These are phyloP conservation scores for Candida albicans DNA, from an alignment of 1,139 yeast genomes.

Conservation along the genomic window DNA sequence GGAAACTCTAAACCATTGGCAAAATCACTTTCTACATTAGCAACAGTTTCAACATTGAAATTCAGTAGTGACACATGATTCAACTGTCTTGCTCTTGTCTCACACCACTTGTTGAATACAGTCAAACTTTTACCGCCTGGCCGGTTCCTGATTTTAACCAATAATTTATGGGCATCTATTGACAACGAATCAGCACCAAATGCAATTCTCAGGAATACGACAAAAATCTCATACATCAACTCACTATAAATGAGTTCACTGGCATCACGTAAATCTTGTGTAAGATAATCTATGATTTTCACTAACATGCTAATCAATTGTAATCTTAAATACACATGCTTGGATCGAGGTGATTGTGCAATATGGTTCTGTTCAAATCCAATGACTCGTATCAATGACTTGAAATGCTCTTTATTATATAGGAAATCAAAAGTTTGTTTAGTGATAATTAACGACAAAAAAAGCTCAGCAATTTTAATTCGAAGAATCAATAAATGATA, in stretches of 20 bases:
- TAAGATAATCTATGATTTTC: conserved; percentile 33
- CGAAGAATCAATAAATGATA: conserved; percentile 40
- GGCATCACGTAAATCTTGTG: conserved; percentile 29
- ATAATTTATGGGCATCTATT: conserved; percentile 34
- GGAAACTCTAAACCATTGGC: conserved; percentile 63
- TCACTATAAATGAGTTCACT: conserved; percentile 40
- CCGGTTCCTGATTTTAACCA: conserved; percentile 28
- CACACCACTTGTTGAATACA: conserved; percentile 46
- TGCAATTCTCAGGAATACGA: conserved; percentile 57
- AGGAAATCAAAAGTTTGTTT: conserved; percentile 31
- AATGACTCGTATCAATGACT: conserved; percentile 45
- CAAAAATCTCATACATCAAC: conserved; percentile 48
- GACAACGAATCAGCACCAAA: conserved; percentile 49
- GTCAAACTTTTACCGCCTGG: conserved; percentile 19
- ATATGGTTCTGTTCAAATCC: conserved; percentile 54
- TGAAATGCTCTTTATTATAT: conserved; percentile 39
- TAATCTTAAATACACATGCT: conserved; percentile 39
- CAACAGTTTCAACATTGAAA: conserved; percentile 18
- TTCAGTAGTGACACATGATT: conserved; percentile 27
- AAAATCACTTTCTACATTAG: conserved; percentile 39
- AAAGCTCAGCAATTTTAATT: conserved; percentile 40
- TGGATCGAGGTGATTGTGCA: conserved; percentile 48
- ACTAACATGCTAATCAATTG: conserved; percentile 42
- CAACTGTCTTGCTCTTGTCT: conserved; percentile 39
- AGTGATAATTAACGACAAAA: conserved; percentile 44